Evolutionary conservation across 306 rosid genomes (phyloP).

Genomic region (Canavalia gladiata): DNA sequence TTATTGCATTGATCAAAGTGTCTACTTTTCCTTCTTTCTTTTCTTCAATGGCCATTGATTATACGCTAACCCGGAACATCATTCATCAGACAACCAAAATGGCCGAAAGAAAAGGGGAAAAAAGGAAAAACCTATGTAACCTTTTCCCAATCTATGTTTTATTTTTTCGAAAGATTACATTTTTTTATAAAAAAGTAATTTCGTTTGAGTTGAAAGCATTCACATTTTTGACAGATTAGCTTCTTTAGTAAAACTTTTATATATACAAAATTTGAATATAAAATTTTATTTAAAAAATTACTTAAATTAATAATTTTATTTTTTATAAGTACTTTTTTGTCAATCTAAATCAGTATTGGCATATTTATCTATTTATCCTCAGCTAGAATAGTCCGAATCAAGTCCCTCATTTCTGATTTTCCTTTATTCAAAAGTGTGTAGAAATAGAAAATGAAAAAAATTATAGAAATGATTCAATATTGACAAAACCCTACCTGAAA

Average conservation of each 20-base stretch:
- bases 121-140: neutral
- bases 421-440: neutral
- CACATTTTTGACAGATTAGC: no score
- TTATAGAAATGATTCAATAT: conserved; percentile 20
- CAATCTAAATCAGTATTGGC: no score
- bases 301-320: no score
- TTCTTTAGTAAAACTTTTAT: no score
- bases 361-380: no score
- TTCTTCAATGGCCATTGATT: neutral
- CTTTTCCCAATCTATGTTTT: neutral
- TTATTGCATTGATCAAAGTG: neutral
- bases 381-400: no score
- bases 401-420: neutral
- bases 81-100: neutral
- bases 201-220: no score
- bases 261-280: no score
- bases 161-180: no score
- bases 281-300: no score
- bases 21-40: neutral
- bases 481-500: neutral
- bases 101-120: neutral
- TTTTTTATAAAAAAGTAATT: no score
- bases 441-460: neutral
- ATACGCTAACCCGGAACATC: neutral
- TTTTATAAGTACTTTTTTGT: no score